Base-by-base conservation (phyloP, 345 rosid species). In the Acer saccharum region DNA sequence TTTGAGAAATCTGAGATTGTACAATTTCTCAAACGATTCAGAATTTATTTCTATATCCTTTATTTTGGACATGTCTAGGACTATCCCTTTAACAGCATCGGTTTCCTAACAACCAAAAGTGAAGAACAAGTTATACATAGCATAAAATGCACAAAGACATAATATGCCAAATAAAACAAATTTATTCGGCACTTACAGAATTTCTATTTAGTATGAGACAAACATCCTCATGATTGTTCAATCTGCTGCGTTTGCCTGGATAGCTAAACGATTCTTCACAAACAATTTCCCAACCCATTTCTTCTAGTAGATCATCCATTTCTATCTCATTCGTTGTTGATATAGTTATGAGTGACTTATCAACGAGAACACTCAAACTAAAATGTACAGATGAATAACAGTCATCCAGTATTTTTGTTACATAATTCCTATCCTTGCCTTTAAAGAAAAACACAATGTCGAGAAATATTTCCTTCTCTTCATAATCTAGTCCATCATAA, bases 281-380 rank as follows among this genome's bases (percentile, higher is more conserved):
- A 48, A 69, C 73, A 50, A 69, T 48, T 48, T 69, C 39, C 18
- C 23, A 57, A 44, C 73, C 62, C 64, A 72, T 72, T 58, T 72
- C 75, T 72, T 72, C 65, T 12, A 57, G 43, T 17, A 72, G 32
- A 72, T 58, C 75, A 58, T 72, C 29, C 66, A 58, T 57, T 14
- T 46, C 12, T 3, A 72, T 1, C 7, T 13, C 10, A 10, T 21
- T 20, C 18, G 35, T 11, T 10, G 39, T 10, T 0, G 7, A 3
- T 12, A 73, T 3, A 7, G 21, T 23, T 61, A 61, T 21, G 6
- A 61, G 76, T 2, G 76, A 73, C 41, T 60, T 61, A n/a, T 20
- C 41, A 16, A 61, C 25, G 13, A 73, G 76, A 16, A 25, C 74
- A 2, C 62, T 7, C 17, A 70, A 1, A 12, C 74, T 60, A 16